phyloP scores from a whole-genome alignment of 768 basidiomycete species.

The Pleurotus tuoliensis region DNA sequence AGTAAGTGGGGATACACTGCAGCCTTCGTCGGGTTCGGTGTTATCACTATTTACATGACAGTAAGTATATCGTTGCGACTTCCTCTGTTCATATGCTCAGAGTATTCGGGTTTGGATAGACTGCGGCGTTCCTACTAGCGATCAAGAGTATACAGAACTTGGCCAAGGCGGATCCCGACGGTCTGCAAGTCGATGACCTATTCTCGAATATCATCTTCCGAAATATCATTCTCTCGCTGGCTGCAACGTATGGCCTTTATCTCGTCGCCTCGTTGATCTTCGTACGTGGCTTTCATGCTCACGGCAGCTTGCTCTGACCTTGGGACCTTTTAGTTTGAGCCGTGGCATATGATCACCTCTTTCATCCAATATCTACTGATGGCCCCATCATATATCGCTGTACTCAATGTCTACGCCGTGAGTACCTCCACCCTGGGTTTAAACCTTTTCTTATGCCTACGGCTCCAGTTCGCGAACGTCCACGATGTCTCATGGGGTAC shows the following conservation, averaged over 20 bases:
- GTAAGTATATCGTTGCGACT: slow-evolving; percentile 30
- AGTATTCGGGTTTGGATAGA: slow-evolving; percentile 30
- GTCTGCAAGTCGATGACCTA: slow-evolving; percentile 52
- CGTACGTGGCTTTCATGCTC: slow-evolving; percentile 42
- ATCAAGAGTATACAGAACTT: slow-evolving; percentile 74
- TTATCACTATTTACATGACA: slow-evolving; percentile 97
- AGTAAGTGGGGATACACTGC: slow-evolving; percentile 83
- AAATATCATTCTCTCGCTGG: slow-evolving; percentile 80
- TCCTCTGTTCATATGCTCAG: too few relatives aligned
- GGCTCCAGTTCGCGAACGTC: slow-evolving; percentile 70
- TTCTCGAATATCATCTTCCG: slow-evolving; percentile 80
- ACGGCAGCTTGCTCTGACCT: neutral
- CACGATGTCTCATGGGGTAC: slow-evolving; percentile 96
- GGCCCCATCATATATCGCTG: slow-evolving; percentile 91
- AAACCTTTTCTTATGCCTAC: neutral
- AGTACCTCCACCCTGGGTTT: slow-evolving; percentile 15
- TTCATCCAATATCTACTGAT: slow-evolving; percentile 91
- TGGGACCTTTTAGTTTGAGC: slow-evolving; percentile 63
- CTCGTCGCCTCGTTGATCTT: slow-evolving; percentile 78
- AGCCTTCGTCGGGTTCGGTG: slow-evolving; percentile 81
- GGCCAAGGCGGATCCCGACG: slow-evolving; percentile 36
- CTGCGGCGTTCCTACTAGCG: slow-evolving; percentile 77
- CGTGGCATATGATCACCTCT: slow-evolving; percentile 98
- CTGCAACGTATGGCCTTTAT: slow-evolving; percentile 90
- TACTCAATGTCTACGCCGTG: slow-evolving; percentile 88